A percentile compares a stretch with the other conserved stretches of the same genome.
Evolutionary conservation across 2,329 filamentous ascomycete species (phyloP).

Genomic region (Fusarium longipes): DNA sequence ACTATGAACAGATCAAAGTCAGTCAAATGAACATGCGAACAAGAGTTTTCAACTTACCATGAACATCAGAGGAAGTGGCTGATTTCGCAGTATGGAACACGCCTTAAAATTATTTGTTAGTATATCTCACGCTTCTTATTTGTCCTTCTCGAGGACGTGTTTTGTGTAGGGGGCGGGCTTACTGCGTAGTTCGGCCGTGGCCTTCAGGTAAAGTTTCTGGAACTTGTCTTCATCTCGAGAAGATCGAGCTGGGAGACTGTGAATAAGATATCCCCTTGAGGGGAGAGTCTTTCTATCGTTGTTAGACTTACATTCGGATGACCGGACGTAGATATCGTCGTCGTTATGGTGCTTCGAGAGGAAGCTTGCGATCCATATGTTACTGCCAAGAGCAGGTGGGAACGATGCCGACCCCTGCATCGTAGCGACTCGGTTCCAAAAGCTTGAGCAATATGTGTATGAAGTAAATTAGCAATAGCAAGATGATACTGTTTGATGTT

Average conservation of each 20-base stretch:
- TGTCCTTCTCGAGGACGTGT: background rate
- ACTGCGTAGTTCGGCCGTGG: slow-evolving; percentile 20
- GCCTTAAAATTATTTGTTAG: slow-evolving; percentile 1
- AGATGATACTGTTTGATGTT: background rate
- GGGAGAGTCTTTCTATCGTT: background rate
- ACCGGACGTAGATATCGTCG: background rate
- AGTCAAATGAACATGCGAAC: background rate
- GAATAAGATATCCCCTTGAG: background rate
- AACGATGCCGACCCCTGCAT: slow-evolving; percentile 26
- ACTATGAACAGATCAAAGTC: background rate
- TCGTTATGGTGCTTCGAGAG: background rate
- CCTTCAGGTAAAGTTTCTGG: slow-evolving; percentile 4
- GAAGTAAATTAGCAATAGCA: background rate
- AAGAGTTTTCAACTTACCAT: slow-evolving; percentile 13
- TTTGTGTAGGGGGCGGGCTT: background rate
- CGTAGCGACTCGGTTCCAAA: background rate
- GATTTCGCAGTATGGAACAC: background rate
- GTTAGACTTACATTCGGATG: slow-evolving; percentile 7
- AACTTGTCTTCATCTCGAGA: slow-evolving; percentile 13
- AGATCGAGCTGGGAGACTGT: background rate
- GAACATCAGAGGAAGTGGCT: background rate
- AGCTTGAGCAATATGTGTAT: background rate
- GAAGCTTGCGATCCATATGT: slow-evolving; percentile 14
- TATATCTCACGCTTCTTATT: background rate
- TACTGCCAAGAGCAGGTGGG: slow-evolving; percentile 22